These are phyloP conservation scores for Penicillium tannophilum DNA, from an alignment of 495 filamentous ascomycete species.

Conservation along the genomic window DNA sequence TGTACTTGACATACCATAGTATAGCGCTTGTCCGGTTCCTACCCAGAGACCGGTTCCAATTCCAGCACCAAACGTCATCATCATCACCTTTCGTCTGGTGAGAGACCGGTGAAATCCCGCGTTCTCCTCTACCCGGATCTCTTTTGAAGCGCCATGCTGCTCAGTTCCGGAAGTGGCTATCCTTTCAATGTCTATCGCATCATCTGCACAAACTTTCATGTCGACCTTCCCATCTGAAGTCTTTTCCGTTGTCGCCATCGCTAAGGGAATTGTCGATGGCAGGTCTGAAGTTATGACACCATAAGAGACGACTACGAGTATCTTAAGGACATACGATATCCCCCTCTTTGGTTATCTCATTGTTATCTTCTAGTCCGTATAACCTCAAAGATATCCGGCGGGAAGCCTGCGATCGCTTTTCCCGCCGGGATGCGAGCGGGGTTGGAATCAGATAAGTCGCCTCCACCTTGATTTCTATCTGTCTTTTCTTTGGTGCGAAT, in stretches of 20 bases:
- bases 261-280: background rate
- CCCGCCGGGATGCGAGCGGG: constrained; percentile 15
- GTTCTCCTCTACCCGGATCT: constrained; percentile 12
- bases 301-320: background rate
- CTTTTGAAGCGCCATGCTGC: constrained; percentile 16
- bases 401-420: constrained; percentile 3
- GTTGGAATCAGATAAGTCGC: constrained; percentile 10
- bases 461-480: constrained; percentile 8
- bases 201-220: constrained; percentile 8
- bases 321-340: background rate
- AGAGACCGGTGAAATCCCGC: constrained; percentile 35
- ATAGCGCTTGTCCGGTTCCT: constrained; percentile 29
- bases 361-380: background rate
- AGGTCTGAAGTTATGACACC: background rate
- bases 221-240: constrained; percentile 5
- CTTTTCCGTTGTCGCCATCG: constrained; percentile 10
- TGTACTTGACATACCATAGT: constrained; percentile 24
- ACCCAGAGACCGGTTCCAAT: constrained; percentile 33
- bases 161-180: constrained; percentile 20
- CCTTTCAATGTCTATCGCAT: constrained; percentile 19
- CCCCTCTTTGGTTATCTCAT: constrained; percentile 1
- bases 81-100: constrained; percentile 33
- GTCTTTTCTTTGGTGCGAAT: background rate
- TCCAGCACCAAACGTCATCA: constrained; percentile 38
- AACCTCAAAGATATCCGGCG: constrained; percentile 3